phyloP scores from a whole-genome alignment of 2,329 filamentous ascomycete species.

The Beauveria medogensis region DNA sequence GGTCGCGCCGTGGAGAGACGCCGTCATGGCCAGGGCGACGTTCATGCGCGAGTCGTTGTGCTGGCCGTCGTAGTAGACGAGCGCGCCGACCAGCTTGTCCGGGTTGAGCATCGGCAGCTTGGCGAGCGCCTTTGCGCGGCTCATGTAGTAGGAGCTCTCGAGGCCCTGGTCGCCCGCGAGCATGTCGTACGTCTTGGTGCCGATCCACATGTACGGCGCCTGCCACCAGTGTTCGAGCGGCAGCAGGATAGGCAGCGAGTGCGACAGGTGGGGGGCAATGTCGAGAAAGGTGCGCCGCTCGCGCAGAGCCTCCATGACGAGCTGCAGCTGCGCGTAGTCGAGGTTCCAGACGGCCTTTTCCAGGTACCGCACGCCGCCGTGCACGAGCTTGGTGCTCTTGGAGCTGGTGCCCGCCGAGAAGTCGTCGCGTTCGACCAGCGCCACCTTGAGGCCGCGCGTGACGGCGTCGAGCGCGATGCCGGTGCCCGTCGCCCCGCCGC shows the following conservation, averaged over 20 bases:
- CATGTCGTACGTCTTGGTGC: conserved; percentile 72
- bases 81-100: conserved; percentile 63
- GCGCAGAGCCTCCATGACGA: conserved; percentile 73
- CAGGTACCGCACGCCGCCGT: conserved; percentile 76
- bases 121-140: conserved; percentile 67
- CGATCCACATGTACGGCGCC: conserved; percentile 63
- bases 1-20: conserved; percentile 70
- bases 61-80: conserved; percentile 82
- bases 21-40: conserved; percentile 72
- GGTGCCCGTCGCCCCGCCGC: conserved; percentile 69
- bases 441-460: conserved; percentile 71
- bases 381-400: conserved; percentile 81
- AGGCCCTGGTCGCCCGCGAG: conserved; percentile 75
- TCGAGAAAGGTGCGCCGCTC: conserved; percentile 79
- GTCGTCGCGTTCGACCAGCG: conserved; percentile 74
- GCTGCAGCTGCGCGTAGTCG: conserved; percentile 73
- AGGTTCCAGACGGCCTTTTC: conserved; percentile 83
- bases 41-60: conserved; percentile 89
- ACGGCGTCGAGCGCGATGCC: conserved; percentile 76
- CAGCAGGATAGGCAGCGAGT: conserved; percentile 76
- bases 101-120: conserved; percentile 72
- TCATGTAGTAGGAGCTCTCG: conserved; percentile 75
- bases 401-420: conserved; percentile 76
- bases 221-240: conserved; percentile 79
- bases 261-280: conserved; percentile 73